A percentile compares a stretch with the other conserved stretches of the same genome.
Evolutionary conservation across 768 basidiomycete species (phyloP).

Genomic region (Saitozyma podzolica): DNA sequence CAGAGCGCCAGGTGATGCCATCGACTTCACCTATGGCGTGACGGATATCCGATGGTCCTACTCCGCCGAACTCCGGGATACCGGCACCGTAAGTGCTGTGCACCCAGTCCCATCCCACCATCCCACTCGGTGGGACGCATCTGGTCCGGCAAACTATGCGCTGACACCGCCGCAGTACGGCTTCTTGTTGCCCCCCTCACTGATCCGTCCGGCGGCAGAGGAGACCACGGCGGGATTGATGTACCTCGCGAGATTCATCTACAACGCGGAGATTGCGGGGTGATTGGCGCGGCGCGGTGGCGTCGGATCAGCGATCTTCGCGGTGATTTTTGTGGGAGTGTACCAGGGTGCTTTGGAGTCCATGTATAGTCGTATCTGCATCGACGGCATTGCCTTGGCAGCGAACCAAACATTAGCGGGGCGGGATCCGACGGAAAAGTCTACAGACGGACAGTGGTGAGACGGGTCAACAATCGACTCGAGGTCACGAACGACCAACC

Average conservation of each 20-base stretch:
- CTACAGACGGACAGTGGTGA: too few relatives aligned
- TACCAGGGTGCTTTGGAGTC: too few relatives aligned
- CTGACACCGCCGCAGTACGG: slow-evolving; percentile 62
- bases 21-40: slow-evolving; percentile 66
- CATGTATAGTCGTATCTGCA: too few relatives aligned
- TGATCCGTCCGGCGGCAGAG: slow-evolving; percentile 77
- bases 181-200: slow-evolving; percentile 68
- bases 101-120: neutral
- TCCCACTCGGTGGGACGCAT: neutral
- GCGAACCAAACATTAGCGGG: too few relatives aligned
- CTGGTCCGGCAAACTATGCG: neutral
- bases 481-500: too few relatives aligned
- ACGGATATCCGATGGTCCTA: slow-evolving; percentile 66
- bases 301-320: too few relatives aligned
- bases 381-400: too few relatives aligned
- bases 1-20: slow-evolving; percentile 63
- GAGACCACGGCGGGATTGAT: slow-evolving; percentile 68
- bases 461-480: too few relatives aligned
- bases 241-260: slow-evolving; percentile 69
- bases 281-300: neutral
- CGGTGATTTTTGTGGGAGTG: too few relatives aligned
- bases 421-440: too few relatives aligned
- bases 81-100: slow-evolving; percentile 62
- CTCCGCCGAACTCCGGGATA: slow-evolving; percentile 67
- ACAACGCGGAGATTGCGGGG: slow-evolving; percentile 49